These are phyloP conservation scores for Neurospora crassa DNA, from an alignment of 2,329 filamentous ascomycete species.

Conservation along the genomic window DNA sequence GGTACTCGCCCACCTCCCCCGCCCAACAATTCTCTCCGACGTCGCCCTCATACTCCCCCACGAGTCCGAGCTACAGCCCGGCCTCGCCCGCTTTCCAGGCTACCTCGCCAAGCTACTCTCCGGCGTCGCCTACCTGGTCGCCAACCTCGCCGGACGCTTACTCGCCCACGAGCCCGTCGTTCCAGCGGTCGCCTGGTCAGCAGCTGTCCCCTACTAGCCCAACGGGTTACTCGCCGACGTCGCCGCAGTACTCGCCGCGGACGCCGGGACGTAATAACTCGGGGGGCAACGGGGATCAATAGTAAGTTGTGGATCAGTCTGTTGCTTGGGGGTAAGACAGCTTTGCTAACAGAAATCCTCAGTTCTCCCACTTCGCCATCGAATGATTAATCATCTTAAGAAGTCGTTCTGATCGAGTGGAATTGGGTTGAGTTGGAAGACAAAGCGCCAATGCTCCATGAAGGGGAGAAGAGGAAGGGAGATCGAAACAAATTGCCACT, in stretches of 20 bases:
- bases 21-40: conserved; percentile 63
- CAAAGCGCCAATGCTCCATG: not conserved
- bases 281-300: conserved; percentile 28
- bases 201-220: conserved; percentile 57
- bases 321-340: not conserved
- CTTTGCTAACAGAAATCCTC: conserved; percentile 6
- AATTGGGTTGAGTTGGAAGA: not conserved
- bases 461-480: not conserved
- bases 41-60: conserved; percentile 63
- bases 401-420: not conserved
- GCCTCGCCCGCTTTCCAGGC: conserved; percentile 49
- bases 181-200: conserved; percentile 44
- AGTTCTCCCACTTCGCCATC: conserved; percentile 31
- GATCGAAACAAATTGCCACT: not conserved
- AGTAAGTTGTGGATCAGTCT: conserved; percentile 24
- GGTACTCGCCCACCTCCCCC: conserved; percentile 63
- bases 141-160: conserved; percentile 60
- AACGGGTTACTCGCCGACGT: conserved; percentile 57
- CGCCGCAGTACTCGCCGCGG: conserved; percentile 36
- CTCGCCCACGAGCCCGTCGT: conserved; percentile 54
- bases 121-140: conserved; percentile 68
- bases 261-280: conserved; percentile 30
- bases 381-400: conserved; percentile 22
- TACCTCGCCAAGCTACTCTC: conserved; percentile 54
- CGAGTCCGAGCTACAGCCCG: conserved; percentile 63